phyloP scores from a whole-genome alignment of 306 rosid species.

The Sechiopsis laciniata region DNA sequence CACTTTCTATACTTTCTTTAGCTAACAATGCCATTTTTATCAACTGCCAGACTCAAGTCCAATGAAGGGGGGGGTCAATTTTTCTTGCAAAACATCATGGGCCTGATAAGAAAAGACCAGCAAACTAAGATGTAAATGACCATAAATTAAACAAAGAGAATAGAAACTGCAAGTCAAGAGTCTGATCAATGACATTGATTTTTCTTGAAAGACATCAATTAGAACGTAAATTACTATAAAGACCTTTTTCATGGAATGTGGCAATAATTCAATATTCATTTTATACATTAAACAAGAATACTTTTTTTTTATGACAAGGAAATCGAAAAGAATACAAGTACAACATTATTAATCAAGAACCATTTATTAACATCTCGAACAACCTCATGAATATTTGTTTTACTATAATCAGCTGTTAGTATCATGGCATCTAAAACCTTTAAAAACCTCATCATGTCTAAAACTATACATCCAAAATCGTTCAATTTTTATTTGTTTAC shows the following conservation, averaged over 20 bases:
- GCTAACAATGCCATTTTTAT: constrained; percentile 30
- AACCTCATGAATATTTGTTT: background rate
- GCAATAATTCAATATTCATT: background rate
- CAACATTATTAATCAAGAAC: background rate
- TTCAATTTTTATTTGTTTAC: background rate
- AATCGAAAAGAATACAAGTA: background rate
- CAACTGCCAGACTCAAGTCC: constrained; percentile 22
- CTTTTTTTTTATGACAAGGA: no score
- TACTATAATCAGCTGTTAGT: background rate
- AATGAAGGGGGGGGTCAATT: constrained; percentile 10
- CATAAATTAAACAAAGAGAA: constrained; percentile 11
- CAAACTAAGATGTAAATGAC: constrained; percentile 15
- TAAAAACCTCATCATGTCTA: background rate
- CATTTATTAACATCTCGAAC: background rate
- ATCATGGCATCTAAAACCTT: constrained; percentile 8
- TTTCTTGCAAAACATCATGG: constrained; percentile 7
- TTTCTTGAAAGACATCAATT: constrained; percentile 14
- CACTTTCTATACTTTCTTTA: constrained; percentile 31
- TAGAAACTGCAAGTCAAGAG: background rate
- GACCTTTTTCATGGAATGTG: background rate
- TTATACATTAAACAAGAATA: background rate
- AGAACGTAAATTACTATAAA: background rate
- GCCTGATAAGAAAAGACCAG: constrained; percentile 1
- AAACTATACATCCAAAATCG: background rate
- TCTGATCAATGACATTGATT: background rate